Conservation (phyloP, 2,329 filamentous ascomycete species). For the Colletotrichum kahawae region DNA sequence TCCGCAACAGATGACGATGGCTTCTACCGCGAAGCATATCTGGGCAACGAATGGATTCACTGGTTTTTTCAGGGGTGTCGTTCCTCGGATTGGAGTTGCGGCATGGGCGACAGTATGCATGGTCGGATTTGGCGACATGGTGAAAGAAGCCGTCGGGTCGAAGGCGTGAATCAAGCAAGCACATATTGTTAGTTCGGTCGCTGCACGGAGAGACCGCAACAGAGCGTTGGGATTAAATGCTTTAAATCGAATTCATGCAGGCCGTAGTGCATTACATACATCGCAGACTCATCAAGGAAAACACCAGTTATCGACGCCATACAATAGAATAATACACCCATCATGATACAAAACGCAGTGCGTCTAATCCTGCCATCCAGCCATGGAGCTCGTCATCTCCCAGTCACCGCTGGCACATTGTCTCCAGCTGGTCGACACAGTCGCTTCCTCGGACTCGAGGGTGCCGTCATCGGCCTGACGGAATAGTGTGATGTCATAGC, state of each 20-base stretch:
- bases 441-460: constrained; percentile 32
- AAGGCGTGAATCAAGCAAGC: background rate
- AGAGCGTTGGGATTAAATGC: background rate
- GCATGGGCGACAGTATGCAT: constrained; percentile 14
- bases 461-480: constrained; percentile 26
- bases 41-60: background rate
- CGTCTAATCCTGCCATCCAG: constrained; percentile 17
- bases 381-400: constrained; percentile 24
- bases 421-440: constrained; percentile 34
- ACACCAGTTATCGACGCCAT: background rate
- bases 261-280: constrained; percentile 10
- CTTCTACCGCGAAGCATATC: constrained; percentile 2
- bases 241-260: background rate
- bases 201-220: no score
- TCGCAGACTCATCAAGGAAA: background rate
- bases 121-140: background rate
- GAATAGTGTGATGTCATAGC: constrained; percentile 37
- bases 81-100: background rate
- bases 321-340: background rate
- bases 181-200: background rate
- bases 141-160: background rate
- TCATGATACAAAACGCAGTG: background rate
- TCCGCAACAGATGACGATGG: background rate
- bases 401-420: constrained; percentile 42
- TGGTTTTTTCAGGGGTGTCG: constrained; percentile 2